Conservation (phyloP, 2,329 filamentous ascomycete species). For the Tricladium varicosporioides region DNA sequence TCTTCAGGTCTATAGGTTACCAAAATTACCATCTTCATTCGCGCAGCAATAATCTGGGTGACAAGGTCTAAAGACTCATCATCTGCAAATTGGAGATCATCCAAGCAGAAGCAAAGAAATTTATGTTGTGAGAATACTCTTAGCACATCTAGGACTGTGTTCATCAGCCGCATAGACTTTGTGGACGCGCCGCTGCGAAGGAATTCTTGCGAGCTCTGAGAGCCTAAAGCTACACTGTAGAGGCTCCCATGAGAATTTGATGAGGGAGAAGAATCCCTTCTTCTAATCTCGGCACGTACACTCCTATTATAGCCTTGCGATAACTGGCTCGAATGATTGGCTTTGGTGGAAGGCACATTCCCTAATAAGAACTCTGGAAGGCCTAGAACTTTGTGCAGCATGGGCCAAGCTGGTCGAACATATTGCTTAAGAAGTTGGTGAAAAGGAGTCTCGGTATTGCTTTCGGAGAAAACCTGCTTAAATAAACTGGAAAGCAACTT, state of each 20-base stretch:
- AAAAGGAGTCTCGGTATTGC: conserved; percentile 62
- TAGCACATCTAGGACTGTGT: conserved; percentile 83
- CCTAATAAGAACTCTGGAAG: conserved; percentile 69
- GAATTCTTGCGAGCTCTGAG: conserved; percentile 58
- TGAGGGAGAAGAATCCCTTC: conserved; percentile 27
- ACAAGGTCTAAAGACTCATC: conserved; percentile 83
- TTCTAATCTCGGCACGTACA: conserved; percentile 24
- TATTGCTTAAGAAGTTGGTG: conserved; percentile 61
- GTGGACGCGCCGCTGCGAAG: conserved; percentile 56
- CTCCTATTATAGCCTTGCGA: conserved; percentile 32
- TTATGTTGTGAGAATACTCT: conserved; percentile 79
- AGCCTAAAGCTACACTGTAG: conserved; percentile 35
- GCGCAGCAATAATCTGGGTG: conserved; percentile 72
- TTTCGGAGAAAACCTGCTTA: conserved; percentile 66
- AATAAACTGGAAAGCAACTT: conserved; percentile 65
- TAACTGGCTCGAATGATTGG: conserved; percentile 17
- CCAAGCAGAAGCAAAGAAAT: conserved; percentile 83
- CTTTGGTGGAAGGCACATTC: conserved; percentile 7
- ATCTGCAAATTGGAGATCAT: conserved; percentile 89
- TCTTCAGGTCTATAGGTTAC: conserved; percentile 73
- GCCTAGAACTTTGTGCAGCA: conserved; percentile 58
- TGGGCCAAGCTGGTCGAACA: conserved; percentile 62
- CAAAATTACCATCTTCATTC: conserved; percentile 77
- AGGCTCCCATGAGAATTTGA: conserved; percentile 27
- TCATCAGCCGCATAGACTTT: conserved; percentile 74